Base-by-base conservation (phyloP, 805 yeast genomes). In the Schwanniomyces pseudopolymorphus region DNA sequence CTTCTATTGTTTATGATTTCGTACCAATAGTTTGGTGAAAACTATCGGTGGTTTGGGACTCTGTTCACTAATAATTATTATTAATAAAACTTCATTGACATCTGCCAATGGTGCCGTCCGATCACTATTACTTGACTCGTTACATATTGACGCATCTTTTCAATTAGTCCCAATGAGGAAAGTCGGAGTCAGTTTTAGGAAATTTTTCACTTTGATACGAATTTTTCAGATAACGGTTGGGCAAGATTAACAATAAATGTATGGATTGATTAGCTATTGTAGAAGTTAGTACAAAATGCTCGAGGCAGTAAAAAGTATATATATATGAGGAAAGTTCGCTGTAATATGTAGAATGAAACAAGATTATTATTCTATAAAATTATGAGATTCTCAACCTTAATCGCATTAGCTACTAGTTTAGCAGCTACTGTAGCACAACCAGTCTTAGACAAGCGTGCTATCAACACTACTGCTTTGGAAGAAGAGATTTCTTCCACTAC, bases 321-420 rank as follows among this genome's bases (percentile, higher is more conserved):
- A 27, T 27, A 31, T 14, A 14, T 19, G 10, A 14, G 5, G 10
- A 8, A 22, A 2, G 14, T 9, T 11, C 20, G 2, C 35, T 16
- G 19, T 16, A 14, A 4, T 3, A 14, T 3, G 19, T 31, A 2
- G 9, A 26, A 6, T 26, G 20, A 6, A 5, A 31, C 9, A 14
- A 14, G 19, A 2, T 16, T 16, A 10, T 16, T 31, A 31, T 14
- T 14, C 7, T 3, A 7, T 5, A 2, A 20, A 11, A 35, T n/a
- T 40, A 60, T 60, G 65, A 60, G 51, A 48, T 48, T 60, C 43
- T 47, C 56, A 25, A 35, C 46, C 3, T 13, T 53, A 33, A 25
- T 48, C 27, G 45, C 60, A 21, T 36, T 50, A 19, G 35, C 33
- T 19, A 21, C 55, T 7, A 37, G 41, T 19, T 28, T 37, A 27